Evolutionary conservation across 164 flowering plant genomes (phyloP).

Genomic region (Akebia trifoliata): DNA sequence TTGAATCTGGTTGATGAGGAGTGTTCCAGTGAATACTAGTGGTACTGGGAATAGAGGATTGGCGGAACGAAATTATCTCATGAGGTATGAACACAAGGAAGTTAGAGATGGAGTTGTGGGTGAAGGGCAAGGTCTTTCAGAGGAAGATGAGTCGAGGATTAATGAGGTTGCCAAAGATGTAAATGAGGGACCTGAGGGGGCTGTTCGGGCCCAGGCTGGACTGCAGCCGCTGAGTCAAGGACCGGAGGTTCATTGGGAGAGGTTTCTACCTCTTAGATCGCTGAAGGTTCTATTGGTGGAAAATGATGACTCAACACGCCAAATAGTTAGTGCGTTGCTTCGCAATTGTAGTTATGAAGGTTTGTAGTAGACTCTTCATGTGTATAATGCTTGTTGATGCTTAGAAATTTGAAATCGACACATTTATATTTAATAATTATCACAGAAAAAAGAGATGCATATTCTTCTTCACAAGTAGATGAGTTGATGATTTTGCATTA

Average conservation of each 20-base stretch:
- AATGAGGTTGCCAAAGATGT: constrained; percentile 23
- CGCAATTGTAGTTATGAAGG: constrained; percentile 70
- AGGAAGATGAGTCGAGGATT: constrained; percentile 41
- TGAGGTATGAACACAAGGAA: constrained; percentile 31
- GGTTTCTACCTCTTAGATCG: constrained; percentile 52
- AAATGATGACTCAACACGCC: constrained; percentile 64
- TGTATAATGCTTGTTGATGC: neutral
- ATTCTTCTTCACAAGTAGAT: neutral
- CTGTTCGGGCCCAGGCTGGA: constrained; percentile 16
- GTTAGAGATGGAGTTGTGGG: constrained; percentile 36
- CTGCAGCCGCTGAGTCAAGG: constrained; percentile 44
- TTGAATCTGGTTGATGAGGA: constrained; percentile 54
- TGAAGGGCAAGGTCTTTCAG: constrained; percentile 39
- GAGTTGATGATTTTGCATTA: constrained; percentile 2
- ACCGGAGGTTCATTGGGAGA: constrained; percentile 51
- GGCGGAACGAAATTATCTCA: constrained; percentile 26
- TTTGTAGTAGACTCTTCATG: constrained; percentile 11
- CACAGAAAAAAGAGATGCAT: neutral
- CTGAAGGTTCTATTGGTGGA: constrained; percentile 59
- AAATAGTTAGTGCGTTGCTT: constrained; percentile 57
- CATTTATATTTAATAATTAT: neutral
- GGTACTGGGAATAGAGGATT: constrained; percentile 28
- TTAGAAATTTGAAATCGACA: neutral
- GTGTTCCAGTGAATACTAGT: constrained; percentile 29
- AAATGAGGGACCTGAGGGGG: constrained; percentile 15